phyloP scores from a whole-genome alignment of 1,284 basidiomycete genomes.

The Caloboletus inedulis region DNA sequence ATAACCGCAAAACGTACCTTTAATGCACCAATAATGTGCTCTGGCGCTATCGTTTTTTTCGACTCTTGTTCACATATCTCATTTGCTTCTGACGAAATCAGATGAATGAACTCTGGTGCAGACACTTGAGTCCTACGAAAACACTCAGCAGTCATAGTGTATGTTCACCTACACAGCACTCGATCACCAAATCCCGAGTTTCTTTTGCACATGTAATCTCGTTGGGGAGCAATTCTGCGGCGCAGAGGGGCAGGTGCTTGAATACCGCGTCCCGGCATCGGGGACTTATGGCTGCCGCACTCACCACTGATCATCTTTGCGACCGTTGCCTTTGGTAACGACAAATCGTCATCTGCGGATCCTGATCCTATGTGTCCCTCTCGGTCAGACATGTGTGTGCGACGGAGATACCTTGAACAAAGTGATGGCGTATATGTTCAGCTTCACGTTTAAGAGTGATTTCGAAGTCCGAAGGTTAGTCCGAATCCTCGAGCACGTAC shows the following conservation, averaged over 20 bases:
- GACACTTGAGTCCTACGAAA: conserved; percentile 11
- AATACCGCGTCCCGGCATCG: conserved; percentile 4
- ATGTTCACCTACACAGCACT: conserved; percentile 94
- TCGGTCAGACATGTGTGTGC: conserved; percentile 73
- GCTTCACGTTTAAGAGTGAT: conserved; percentile 19
- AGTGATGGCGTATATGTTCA: not conserved
- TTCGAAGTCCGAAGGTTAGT: conserved; percentile 53
- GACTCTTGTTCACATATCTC: conserved; percentile 97
- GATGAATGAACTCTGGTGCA: conserved; percentile 89
- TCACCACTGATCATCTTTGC: conserved; percentile 94
- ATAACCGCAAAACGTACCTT: conserved; percentile 59
- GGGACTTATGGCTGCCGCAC: conserved; percentile 2
- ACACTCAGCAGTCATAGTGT: conserved; percentile 4
- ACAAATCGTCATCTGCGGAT: conserved; percentile 85
- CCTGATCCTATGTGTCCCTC: conserved; percentile 65
- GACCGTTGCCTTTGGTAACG: conserved; percentile 95
- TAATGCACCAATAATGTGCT: conserved; percentile 92
- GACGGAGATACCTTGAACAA: conserved; percentile 6
- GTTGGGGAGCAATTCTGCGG: conserved; percentile 81
- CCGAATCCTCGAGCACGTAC: conserved; percentile 3
- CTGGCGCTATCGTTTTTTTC: conserved; percentile 99
- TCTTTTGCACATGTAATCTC: conserved; percentile 95
- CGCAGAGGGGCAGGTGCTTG: conserved; percentile 2
- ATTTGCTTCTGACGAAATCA: conserved; percentile 97
- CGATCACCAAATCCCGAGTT: conserved; percentile 93